phyloP scores from a whole-genome alignment of 2,329 filamentous ascomycete genomes.

The Sporothrix brasiliensis region DNA sequence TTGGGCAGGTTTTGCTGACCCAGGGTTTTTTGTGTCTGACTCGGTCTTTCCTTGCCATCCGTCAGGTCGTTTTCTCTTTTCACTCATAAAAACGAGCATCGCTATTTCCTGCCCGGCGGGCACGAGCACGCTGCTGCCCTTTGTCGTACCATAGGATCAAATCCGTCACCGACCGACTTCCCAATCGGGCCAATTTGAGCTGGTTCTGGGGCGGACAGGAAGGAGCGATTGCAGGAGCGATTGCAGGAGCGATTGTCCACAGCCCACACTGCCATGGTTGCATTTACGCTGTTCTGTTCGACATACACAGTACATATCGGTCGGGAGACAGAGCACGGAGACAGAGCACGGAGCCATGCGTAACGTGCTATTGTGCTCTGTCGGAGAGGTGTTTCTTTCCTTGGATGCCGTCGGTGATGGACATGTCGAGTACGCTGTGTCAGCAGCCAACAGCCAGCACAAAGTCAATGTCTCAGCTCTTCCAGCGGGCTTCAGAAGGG shows the following conservation, averaged over 20 bases:
- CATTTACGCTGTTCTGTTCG: no score
- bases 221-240: not conserved
- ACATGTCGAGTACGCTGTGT: conserved; percentile 5
- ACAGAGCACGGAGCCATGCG: not conserved
- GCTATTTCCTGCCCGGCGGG: not conserved
- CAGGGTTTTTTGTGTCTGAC: not conserved
- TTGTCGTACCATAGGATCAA: conserved; percentile 34
- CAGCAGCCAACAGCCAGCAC: conserved; percentile 13
- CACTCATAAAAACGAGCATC: no score
- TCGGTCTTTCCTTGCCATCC: not conserved
- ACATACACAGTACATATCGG: not conserved
- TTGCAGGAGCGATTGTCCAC: not conserved
- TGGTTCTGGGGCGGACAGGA: not conserved
- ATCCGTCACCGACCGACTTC: conserved; percentile 31
- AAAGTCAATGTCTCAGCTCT: not conserved
- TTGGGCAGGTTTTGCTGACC: conserved; percentile 6
- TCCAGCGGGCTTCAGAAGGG: not conserved
- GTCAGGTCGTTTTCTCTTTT: no score
- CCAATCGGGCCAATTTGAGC: not conserved
- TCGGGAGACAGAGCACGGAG: not conserved
- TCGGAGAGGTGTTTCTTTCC: not conserved
- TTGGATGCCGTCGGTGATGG: no score
- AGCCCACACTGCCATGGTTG: not conserved
- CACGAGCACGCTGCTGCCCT: conserved; percentile 28
- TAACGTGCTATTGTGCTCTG: not conserved